Conservation (phyloP, 805 yeast genomes). For the Cyberlindnera sargentensis region DNA sequence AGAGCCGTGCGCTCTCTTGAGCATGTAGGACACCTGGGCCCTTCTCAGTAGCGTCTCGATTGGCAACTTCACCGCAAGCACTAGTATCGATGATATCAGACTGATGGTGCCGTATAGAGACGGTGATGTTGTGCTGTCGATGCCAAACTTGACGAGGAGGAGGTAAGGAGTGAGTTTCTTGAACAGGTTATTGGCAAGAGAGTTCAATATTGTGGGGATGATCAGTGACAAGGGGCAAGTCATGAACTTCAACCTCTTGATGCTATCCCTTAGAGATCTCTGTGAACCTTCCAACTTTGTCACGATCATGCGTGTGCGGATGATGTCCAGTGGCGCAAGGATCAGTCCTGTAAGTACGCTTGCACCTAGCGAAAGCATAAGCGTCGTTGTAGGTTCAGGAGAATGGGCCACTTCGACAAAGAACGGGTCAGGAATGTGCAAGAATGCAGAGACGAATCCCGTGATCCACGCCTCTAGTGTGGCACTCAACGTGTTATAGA, state of each 20-base stretch:
- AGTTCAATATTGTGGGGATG: slow-evolving; percentile 61
- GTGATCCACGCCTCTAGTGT: slow-evolving; percentile 90
- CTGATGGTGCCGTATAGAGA: slow-evolving; percentile 49
- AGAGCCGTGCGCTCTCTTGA: slow-evolving; percentile 25
- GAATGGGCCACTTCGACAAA: slow-evolving; percentile 78
- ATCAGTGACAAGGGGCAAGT: slow-evolving; percentile 54
- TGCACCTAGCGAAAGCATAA: slow-evolving; percentile 62
- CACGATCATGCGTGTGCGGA: slow-evolving; percentile 69
- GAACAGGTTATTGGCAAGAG: slow-evolving; percentile 53
- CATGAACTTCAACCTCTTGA: slow-evolving; percentile 43
- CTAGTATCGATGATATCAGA: slow-evolving; percentile 55
- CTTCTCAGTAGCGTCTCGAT: slow-evolving; percentile 80
- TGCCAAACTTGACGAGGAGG: slow-evolving; percentile 49
- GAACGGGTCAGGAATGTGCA: slow-evolving; percentile 83
- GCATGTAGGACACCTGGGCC: slow-evolving; percentile 66
- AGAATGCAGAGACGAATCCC: slow-evolving; percentile 74
- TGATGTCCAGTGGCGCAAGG: slow-evolving; percentile 74
- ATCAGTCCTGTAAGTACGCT: slow-evolving; percentile 65
- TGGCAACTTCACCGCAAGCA: slow-evolving; percentile 73
- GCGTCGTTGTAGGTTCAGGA: slow-evolving; percentile 64
- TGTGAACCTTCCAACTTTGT: slow-evolving; percentile 46
- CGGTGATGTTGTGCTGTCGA: slow-evolving; percentile 63
- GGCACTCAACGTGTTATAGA: slow-evolving; percentile 64
- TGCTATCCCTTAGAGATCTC: slow-evolving; percentile 68
- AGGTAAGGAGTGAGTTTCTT: slow-evolving; percentile 61